phyloP scores from a whole-genome alignment of 371 early-diverging fungal genomes.

The Apophysomyces elegans region DNA sequence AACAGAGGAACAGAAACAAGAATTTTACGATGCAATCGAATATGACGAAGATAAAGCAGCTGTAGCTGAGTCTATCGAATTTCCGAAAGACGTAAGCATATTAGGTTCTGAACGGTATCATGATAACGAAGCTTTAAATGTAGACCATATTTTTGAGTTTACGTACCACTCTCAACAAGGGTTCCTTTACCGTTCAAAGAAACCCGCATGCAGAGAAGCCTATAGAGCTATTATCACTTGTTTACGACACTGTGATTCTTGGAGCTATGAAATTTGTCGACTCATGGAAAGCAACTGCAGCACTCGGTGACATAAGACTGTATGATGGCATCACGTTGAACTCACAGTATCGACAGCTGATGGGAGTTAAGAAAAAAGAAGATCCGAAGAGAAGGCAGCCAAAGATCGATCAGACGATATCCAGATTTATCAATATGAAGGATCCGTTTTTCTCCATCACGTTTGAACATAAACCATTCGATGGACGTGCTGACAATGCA shows the following conservation, averaged over 20 bases:
- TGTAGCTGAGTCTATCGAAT: conserved; percentile 57
- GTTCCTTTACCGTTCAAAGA: conserved; percentile 67
- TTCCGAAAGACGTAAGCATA: conserved; percentile 74
- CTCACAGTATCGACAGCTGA: conserved; percentile 47
- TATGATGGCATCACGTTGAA: conserved; percentile 43
- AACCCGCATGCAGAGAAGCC: conserved; percentile 25
- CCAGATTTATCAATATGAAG: conserved; percentile 22
- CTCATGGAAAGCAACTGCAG: conserved; percentile 36
- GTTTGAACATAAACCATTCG: conserved; percentile 88
- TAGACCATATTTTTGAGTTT: conserved; percentile 63
- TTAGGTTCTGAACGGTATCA: neutral
- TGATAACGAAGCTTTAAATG: neutral
- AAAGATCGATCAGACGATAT: conserved; percentile 25
- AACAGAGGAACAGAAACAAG: conserved; percentile 67
- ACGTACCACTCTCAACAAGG: conserved; percentile 66
- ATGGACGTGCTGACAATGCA: conserved; percentile 88
- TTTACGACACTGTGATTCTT: conserved; percentile 64
- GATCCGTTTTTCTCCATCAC: conserved; percentile 84
- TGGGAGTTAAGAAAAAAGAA: conserved; percentile 43
- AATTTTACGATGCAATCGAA: conserved; percentile 83
- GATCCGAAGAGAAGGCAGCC: conserved; percentile 21
- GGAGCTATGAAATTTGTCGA: conserved; percentile 44
- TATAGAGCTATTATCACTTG: conserved; percentile 62
- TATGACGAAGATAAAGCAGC: conserved; percentile 71
- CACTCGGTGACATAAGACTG: conserved; percentile 47